phyloP scores from a whole-genome alignment of 2,329 filamentous ascomycete genomes.

The Sordariomycetes sp. region DNA sequence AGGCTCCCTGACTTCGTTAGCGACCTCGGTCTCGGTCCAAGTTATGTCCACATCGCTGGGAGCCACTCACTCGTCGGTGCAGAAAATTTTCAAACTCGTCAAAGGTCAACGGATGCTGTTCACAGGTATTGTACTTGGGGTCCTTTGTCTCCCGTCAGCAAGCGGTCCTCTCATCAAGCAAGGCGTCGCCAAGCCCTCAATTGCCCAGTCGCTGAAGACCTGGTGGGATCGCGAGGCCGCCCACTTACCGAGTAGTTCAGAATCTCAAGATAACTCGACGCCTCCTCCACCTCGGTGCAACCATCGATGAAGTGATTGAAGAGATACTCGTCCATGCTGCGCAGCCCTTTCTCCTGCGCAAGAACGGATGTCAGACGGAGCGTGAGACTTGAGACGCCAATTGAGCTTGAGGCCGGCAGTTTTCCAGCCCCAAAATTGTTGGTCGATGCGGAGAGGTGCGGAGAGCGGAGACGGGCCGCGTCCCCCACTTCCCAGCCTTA shows the following conservation, averaged over 20 bases:
- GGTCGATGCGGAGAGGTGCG: too few relatives aligned
- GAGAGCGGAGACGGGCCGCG: too few relatives aligned
- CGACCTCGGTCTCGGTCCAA: not conserved
- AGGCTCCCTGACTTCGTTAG: slow-evolving; percentile 34
- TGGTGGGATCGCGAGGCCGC: not conserved
- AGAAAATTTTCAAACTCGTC: slow-evolving; percentile 53
- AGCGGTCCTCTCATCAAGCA: not conserved
- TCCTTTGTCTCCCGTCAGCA: slow-evolving; percentile 25
- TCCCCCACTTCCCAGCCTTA: too few relatives aligned
- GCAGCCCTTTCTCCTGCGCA: too few relatives aligned
- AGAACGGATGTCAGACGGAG: too few relatives aligned
- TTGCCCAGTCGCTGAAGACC: not conserved
- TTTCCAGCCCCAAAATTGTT: too few relatives aligned
- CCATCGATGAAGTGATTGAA: slow-evolving; percentile 37
- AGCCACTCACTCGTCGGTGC: slow-evolving; percentile 30
- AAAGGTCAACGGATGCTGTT: slow-evolving; percentile 39
- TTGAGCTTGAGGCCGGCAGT: too few relatives aligned
- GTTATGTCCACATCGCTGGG: not conserved
- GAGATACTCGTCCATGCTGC: slow-evolving; percentile 55
- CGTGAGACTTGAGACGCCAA: too few relatives aligned
- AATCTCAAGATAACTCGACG: slow-evolving; percentile 47
- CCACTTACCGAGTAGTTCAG: slow-evolving; percentile 47
- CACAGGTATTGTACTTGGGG: slow-evolving; percentile 35
- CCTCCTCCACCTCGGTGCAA: slow-evolving; percentile 39
- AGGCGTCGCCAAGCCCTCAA: not conserved